A percentile compares a stretch with the other conserved stretches of the same genome.
phyloP scores from a whole-genome alignment of 208 protist genomes.

The Crithidia bombi region DNA sequence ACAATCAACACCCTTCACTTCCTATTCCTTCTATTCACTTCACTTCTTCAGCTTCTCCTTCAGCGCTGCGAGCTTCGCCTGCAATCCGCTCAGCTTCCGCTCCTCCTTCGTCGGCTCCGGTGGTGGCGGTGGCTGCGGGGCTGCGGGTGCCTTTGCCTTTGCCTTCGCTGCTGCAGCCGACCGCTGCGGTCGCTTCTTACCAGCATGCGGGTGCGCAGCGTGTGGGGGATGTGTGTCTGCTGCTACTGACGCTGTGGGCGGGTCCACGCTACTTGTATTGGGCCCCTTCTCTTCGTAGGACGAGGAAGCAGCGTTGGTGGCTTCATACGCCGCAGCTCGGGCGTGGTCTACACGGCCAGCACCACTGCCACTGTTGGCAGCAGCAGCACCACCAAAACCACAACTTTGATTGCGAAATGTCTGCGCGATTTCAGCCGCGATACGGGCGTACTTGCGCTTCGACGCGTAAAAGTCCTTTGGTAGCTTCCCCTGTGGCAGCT shows the following conservation, averaged over 20 bases:
- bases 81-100: constrained; percentile 78
- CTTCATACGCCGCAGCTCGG: background rate
- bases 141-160: constrained; percentile 10
- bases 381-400: constrained; percentile 18
- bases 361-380: background rate
- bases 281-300: background rate
- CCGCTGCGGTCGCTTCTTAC: constrained; percentile 15
- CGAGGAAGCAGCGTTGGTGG: background rate
- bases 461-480: constrained; percentile 70
- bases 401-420: constrained; percentile 38
- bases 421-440: constrained; percentile 71
- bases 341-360: background rate
- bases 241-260: background rate
- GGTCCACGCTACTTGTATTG: background rate
- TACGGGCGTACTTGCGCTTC: constrained; percentile 55
- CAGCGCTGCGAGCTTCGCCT: constrained; percentile 81
- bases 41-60: constrained; percentile 82
- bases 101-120: constrained; percentile 77
- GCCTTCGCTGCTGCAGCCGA: constrained; percentile 18
- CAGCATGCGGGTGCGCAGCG: background rate
- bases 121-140: constrained; percentile 37
- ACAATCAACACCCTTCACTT: no score
- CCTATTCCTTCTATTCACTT: background rate
- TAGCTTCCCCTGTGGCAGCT: constrained; percentile 44
- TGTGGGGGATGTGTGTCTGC: background rate